These are phyloP conservation scores for Diaporthe aspalathi DNA, from an alignment of 2,329 filamentous ascomycete genomes.

Conservation along the genomic window DNA sequence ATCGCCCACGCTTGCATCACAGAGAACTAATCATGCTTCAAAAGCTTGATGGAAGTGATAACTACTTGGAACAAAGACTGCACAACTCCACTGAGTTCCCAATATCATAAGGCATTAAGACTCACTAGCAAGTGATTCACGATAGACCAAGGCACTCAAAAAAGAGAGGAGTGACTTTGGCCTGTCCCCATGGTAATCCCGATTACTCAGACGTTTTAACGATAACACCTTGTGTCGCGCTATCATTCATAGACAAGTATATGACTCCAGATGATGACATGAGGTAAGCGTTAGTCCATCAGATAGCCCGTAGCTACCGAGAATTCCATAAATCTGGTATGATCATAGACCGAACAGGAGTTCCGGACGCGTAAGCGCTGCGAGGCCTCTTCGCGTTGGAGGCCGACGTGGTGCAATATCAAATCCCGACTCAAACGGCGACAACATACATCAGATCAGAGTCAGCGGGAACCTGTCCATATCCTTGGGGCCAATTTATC, in stretches of 20 bases:
- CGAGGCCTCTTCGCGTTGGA: not conserved
- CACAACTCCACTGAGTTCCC: not conserved
- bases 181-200: not conserved
- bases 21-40: too few species aligned
- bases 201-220: not conserved
- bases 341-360: not conserved
- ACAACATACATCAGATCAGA: not conserved
- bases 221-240: not conserved
- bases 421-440: constrained; percentile 9
- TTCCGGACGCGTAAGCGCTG: constrained; percentile 15
- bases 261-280: constrained; percentile 28
- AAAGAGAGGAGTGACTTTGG: not conserved
- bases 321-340: not conserved
- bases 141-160: not conserved
- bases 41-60: not conserved
- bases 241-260: not conserved
- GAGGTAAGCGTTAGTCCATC: constrained; percentile 7
- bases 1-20: not conserved
- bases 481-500: not conserved
- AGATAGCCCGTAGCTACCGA: constrained; percentile 4
- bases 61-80: not conserved
- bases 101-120: not conserved
- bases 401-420: not conserved
- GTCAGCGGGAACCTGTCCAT: not conserved
- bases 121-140: not conserved